A percentile compares a stretch with the other conserved stretches of the same genome.
phyloP scores from a whole-genome alignment of 164 flowering plant genomes.

The Umbilicus rupestris region DNA sequence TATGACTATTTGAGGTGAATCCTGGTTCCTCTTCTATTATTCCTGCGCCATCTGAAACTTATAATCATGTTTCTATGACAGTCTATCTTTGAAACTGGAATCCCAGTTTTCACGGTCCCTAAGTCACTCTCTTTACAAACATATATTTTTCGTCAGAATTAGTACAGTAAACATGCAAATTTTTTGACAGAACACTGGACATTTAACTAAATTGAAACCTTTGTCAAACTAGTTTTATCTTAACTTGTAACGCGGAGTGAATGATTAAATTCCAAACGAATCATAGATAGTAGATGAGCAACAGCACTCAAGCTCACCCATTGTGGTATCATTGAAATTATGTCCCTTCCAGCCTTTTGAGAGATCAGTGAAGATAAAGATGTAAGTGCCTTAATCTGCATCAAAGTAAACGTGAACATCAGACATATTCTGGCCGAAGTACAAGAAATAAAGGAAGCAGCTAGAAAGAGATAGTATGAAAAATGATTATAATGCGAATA shows the following conservation, averaged over 20 bases:
- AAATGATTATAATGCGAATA: too few relatives aligned
- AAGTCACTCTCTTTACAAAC: not conserved
- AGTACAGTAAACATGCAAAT: not conserved
- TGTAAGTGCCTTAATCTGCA: slow-evolving; percentile 86
- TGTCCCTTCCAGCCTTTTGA: slow-evolving; percentile 57
- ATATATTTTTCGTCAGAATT: not conserved
- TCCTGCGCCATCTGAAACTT: not conserved
- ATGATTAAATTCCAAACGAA: not conserved
- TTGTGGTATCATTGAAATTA: slow-evolving; percentile 61
- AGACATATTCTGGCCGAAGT: not conserved
- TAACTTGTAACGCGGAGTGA: not conserved
- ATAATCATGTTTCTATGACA: not conserved
- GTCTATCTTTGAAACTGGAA: not conserved
- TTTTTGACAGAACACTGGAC: not conserved
- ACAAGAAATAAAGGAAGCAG: not conserved
- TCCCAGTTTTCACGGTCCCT: not conserved
- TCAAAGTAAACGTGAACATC: slow-evolving; percentile 3
- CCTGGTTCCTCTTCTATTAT: too few relatives aligned
- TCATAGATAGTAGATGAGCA: not conserved
- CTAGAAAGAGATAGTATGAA: not conserved
- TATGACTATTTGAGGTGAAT: too few relatives aligned
- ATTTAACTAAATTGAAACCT: not conserved
- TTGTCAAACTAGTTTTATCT: not conserved
- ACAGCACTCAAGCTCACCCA: slow-evolving; percentile 46
- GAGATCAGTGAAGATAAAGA: slow-evolving; percentile 52